Base-by-base conservation (phyloP, 805 yeast genomes). In the Wickerhamiella sorbophila region DNA sequence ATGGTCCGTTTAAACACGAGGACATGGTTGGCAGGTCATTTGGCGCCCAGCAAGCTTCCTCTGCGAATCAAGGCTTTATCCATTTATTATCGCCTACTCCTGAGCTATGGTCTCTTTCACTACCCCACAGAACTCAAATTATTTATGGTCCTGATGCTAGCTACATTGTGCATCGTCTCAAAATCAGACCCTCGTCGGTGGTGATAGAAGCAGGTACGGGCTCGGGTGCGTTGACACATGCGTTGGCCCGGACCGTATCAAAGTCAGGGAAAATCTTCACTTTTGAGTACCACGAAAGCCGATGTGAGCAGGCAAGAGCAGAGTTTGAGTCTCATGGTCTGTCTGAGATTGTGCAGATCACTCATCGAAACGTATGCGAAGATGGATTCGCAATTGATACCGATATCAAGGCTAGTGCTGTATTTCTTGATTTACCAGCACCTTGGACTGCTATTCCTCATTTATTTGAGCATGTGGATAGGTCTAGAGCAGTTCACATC, bases 201-300 rank as follows among this genome's bases (percentile, higher is more conserved):
- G 93, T 91, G 10, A 79, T 91, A 37, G 99, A 91, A 63, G 95
- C 97, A 0, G 99, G 99, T 31, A 91, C 99, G 0, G 99, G 98
- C 0, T 82, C 95, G 5, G 99, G 93, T 0, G 85, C 95, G 1
- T 84, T 91, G 55, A 81, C 95, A 3, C 99, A 91, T 62, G 79
- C 95, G 0, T 74, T 91, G 58, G 80, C 94, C 1, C 72, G 99
- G 53, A 75, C 91, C 0, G 77, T 82, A 2, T 74, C 74, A 1
- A 54, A 52, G 1, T 31, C n/a, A 1, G 94, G 95, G 1, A 66
- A 65, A 26, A 64, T 91, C 1, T 88, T 72, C 65, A 79, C 95
- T 5, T 91, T 72, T 60, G 99, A 91, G 60, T 91, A 87, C 60
- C 98, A 91, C 58, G 79, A 80, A 54, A 79, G 79, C 4, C 69